A percentile compares a stretch with the other conserved stretches of the same genome.
Evolutionary conservation across 306 rosid genomes (phyloP).

Genomic region (Cucumis cinereus): DNA sequence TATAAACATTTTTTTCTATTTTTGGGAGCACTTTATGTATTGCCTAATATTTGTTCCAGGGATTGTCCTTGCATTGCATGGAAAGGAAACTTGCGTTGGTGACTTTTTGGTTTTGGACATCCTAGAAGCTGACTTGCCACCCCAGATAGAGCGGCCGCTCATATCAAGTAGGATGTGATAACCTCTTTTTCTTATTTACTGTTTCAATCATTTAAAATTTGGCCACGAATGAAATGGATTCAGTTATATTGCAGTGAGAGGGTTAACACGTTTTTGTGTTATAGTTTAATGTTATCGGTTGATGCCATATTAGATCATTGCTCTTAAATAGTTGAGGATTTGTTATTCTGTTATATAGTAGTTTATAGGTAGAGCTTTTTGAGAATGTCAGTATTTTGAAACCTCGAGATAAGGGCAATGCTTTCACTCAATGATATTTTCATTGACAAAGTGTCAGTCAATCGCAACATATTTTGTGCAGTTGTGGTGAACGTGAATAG

Average conservation of each 20-base stretch:
- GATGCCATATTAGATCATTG: neutral
- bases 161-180: slow-evolving; percentile 38
- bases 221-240: neutral
- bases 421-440: neutral
- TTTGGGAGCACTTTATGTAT: neutral
- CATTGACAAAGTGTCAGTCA: neutral
- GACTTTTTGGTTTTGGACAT: slow-evolving; percentile 69
- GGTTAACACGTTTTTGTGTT: neutral
- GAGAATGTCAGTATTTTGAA: neutral
- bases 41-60: slow-evolving; percentile 26
- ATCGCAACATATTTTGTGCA: neutral
- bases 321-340: neutral
- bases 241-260: neutral
- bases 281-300: neutral
- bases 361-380: neutral
- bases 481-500: neutral
- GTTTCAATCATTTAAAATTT: slow-evolving; percentile 10
- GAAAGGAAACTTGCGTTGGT: slow-evolving; percentile 61
- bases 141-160: slow-evolving; percentile 64
- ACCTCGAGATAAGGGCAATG: neutral
- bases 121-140: slow-evolving; percentile 89
- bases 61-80: slow-evolving; percentile 61
- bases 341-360: neutral
- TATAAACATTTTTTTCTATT: neutral
- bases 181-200: slow-evolving; percentile 8